Evolutionary conservation across 2,329 filamentous ascomycete genomes (phyloP).

Genomic region (Trichophyton benhamiae): DNA sequence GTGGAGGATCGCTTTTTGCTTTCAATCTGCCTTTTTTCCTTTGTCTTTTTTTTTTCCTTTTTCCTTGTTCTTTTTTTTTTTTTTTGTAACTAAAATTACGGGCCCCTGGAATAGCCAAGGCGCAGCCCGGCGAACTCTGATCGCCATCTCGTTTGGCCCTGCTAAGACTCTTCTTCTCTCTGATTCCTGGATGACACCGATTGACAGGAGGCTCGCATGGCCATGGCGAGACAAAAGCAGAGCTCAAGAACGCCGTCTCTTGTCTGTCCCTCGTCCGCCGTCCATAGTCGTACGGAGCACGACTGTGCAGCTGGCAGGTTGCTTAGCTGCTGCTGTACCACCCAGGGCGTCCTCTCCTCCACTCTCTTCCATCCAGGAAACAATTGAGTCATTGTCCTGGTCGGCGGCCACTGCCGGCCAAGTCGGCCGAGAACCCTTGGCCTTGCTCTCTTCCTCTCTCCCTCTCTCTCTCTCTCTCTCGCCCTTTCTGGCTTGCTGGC

Average conservation of each 20-base stretch:
- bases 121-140: slow-evolving; percentile 3
- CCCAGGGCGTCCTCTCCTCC: neutral
- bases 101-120: neutral
- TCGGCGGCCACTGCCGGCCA: neutral
- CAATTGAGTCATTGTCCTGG: neutral
- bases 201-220: neutral
- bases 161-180: neutral
- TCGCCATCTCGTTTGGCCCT: neutral
- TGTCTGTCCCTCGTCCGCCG: neutral
- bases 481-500: no score
- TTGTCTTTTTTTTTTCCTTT: neutral
- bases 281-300: neutral
- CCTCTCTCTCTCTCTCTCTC: neutral
- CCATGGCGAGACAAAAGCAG: no score
- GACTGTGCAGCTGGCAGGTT: neutral
- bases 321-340: neutral
- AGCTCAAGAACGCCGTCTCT: neutral
- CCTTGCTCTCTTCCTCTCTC: neutral
- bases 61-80: neutral
- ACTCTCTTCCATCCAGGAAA: neutral
- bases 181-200: neutral
- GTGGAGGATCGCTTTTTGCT: neutral
- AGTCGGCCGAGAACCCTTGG: neutral
- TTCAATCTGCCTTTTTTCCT: neutral
- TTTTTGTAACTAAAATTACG: slow-evolving; percentile 4